phyloP scores from a whole-genome alignment of 345 rosid genomes.

The Camelina sativa region DNA sequence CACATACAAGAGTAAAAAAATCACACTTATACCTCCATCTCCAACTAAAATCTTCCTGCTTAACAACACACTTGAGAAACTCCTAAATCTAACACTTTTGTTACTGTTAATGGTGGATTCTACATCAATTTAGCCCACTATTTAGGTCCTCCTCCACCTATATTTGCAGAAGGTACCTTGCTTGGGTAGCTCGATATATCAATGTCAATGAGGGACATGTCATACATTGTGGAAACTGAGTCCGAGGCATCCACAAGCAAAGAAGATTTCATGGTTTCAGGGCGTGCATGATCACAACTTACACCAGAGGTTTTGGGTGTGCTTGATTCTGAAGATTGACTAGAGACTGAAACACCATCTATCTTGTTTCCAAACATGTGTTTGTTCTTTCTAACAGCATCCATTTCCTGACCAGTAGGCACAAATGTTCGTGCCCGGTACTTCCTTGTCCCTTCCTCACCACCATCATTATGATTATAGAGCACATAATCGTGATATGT shows the following conservation, averaged over 20 bases:
- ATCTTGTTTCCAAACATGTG: slow-evolving; percentile 66
- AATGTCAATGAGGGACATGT: slow-evolving; percentile 87
- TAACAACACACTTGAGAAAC: slow-evolving; percentile 24
- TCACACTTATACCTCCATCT: slow-evolving; percentile 2
- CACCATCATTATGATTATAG: slow-evolving; percentile 84
- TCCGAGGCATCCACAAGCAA: slow-evolving; percentile 67
- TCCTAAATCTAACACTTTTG: slow-evolving; percentile 38
- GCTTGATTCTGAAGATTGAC: slow-evolving; percentile 66
- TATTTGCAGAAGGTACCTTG: slow-evolving; percentile 77
- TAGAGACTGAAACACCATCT: slow-evolving; percentile 78
- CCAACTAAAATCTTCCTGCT: slow-evolving; percentile 26
- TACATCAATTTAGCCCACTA: slow-evolving; percentile 50
- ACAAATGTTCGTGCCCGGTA: slow-evolving; percentile 93
- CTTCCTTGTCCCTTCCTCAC: slow-evolving; percentile 88
- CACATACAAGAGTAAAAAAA: background rate
- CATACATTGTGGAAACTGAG: slow-evolving; percentile 59
- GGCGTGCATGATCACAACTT: slow-evolving; percentile 45
- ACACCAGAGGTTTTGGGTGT: slow-evolving; percentile 52
- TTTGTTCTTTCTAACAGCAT: slow-evolving; percentile 82
- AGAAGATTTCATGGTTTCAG: slow-evolving; percentile 71
- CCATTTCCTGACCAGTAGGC: slow-evolving; percentile 99
- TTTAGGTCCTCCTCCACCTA: slow-evolving; percentile 53
- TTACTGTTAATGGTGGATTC: slow-evolving; percentile 49
- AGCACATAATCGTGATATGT: slow-evolving; percentile 97
- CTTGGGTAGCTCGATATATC: slow-evolving; percentile 81